Base-by-base conservation (phyloP, 345 rosid genomes). In the Rhizophora mangle region DNA sequence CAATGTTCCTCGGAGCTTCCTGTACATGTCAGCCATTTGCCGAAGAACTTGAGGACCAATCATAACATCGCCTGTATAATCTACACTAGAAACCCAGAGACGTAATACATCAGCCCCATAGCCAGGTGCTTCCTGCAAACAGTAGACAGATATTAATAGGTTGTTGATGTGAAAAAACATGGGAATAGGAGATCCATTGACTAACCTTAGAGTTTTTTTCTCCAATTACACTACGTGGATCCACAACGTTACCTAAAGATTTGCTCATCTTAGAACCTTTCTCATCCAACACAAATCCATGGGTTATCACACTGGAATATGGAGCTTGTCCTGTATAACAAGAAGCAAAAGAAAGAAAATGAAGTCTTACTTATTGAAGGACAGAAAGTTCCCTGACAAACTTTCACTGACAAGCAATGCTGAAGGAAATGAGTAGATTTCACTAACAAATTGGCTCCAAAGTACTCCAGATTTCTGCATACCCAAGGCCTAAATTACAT, bases 21-120 rank as follows among this genome's bases (percentile, higher is more conserved):
- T 84, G 69, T 94, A 89, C 63, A 89, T 87, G 68, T 94, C 98
- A 79, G 98, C 88, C 82, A 87, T 88, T 85, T 94, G 98, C 24
- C 89, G 87, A 65, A 94, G 86, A 69, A 88, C 72, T 80, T 89
- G 97, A 46, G 95, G 85, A 71, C 97, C 96, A 51, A 94, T 79
- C 80, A 91, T 71, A 54, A 88, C 93, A 86, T 94, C 98, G 34
- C 88, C 88, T 1, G 89, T 81, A 77, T 91, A 94, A 82, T 94
- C 96, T 68, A 94, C 98, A 84, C 98, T 94, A 62, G 96, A 91
- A 80, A 94, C 98, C 98, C 98, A 94, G 55, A 94, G 96, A 57
- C 97, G 88, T 75, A 94, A 76, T 63, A 91, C 91, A 78, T 94
- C 98, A 76, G 96, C 96, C 67, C 98, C 98, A 70, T 94, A 94